Percentiles rank a stretch among this genome's conserved stretches.
These are phyloP conservation scores for Peronospora tabacina DNA, from an alignment of 352 stramenopile species.

Conservation along the genomic window DNA sequence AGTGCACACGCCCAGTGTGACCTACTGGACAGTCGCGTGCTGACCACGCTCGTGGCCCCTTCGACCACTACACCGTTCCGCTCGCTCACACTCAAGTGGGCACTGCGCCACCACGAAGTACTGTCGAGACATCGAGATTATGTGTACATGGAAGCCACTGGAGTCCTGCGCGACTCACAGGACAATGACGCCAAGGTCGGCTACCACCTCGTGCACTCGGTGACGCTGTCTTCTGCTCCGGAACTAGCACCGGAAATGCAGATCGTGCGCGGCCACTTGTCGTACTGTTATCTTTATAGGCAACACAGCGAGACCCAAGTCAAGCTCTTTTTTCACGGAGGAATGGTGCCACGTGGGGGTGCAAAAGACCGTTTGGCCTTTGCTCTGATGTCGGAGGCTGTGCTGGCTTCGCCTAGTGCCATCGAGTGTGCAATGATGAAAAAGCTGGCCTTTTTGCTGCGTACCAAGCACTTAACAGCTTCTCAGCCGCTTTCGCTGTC, in stretches of 20 bases:
- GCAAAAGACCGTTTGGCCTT: slow-evolving; percentile 41
- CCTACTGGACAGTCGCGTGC: slow-evolving; percentile 46
- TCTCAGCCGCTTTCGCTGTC: slow-evolving; percentile 17
- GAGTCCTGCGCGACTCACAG: slow-evolving; percentile 32
- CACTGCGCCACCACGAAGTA: slow-evolving; percentile 44
- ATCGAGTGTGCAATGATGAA: slow-evolving; percentile 62
- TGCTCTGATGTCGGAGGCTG: slow-evolving; percentile 38
- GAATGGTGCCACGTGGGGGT: slow-evolving; percentile 40
- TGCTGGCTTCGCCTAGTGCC: slow-evolving; percentile 32
- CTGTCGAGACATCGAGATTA: slow-evolving; percentile 56
- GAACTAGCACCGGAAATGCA: slow-evolving; percentile 57
- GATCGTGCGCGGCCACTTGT: slow-evolving; percentile 51
- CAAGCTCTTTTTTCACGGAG: slow-evolving; percentile 52
- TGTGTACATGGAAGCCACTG: slow-evolving; percentile 60
- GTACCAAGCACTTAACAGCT: slow-evolving; percentile 24
- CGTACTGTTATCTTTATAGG: slow-evolving; percentile 45
- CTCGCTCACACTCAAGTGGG: slow-evolving; percentile 59
- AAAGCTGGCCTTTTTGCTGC: slow-evolving; percentile 56
- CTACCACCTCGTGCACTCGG: slow-evolving; percentile 55
- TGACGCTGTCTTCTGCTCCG: slow-evolving; percentile 38
- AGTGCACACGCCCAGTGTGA: slow-evolving; percentile 37
- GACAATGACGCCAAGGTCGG: slow-evolving; percentile 39
- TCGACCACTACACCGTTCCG: slow-evolving; percentile 42
- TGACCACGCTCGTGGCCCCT: slow-evolving; percentile 41
- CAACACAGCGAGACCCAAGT: slow-evolving; percentile 32